Conservation (phyloP, 2,329 filamentous ascomycete species). For the Thelonectria blattea region DNA sequence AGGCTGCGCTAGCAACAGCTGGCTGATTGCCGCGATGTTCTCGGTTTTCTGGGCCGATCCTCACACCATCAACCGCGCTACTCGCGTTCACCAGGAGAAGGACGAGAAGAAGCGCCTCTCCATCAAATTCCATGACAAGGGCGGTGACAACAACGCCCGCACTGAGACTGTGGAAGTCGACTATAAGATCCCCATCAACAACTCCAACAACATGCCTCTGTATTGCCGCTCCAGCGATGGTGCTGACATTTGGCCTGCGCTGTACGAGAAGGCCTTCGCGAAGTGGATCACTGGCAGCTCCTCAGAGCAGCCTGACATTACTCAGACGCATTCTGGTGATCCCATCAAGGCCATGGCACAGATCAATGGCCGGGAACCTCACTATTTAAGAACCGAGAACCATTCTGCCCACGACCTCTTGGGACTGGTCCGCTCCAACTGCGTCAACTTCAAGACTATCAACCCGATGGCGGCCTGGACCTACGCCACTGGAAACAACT, state of each 20-base stretch:
- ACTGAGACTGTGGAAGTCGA: conserved; percentile 50
- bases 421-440: conserved; percentile 47
- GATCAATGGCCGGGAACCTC: conserved; percentile 47
- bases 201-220: conserved; percentile 49
- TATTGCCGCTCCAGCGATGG: conserved; percentile 51
- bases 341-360: conserved; percentile 54
- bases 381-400: conserved; percentile 44
- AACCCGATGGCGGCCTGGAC: conserved; percentile 51
- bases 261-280: conserved; percentile 56
- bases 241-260: conserved; percentile 51
- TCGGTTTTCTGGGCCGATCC: conserved; percentile 53
- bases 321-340: conserved; percentile 48
- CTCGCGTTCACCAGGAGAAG: conserved; percentile 32
- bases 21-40: conserved; percentile 53
- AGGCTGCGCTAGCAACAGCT: conserved; percentile 50
- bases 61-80: conserved; percentile 47
- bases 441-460: conserved; percentile 52
- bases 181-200: conserved; percentile 52
- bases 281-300: conserved; percentile 48
- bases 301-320: conserved; percentile 49
- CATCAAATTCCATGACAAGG: conserved; percentile 52
- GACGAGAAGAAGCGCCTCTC: conserved; percentile 39
- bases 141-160: conserved; percentile 49
- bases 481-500: conserved; percentile 45
- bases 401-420: conserved; percentile 44